phyloP scores from a whole-genome alignment of 352 stramenopile species.

The Phytophthora ramorum region DNA sequence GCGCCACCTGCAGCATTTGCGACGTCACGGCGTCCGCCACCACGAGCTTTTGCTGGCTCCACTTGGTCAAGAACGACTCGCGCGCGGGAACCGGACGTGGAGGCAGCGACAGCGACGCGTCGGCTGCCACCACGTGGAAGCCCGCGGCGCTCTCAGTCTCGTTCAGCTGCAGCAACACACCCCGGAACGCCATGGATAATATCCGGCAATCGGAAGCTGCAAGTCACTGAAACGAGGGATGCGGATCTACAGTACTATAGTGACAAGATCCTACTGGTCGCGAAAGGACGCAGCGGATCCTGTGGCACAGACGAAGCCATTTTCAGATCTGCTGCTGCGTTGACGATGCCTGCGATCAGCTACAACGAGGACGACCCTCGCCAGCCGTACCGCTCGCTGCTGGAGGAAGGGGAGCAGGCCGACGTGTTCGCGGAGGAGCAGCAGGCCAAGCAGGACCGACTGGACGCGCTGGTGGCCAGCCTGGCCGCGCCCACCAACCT shows the following conservation, averaged over 20 bases:
- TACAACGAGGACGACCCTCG: conserved; percentile 2
- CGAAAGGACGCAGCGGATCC: conserved; percentile 19
- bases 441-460: conserved; percentile 25
- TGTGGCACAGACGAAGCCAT: neutral
- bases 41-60: conserved; percentile 61
- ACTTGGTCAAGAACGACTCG: conserved; percentile 28
- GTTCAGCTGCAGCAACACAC: conserved; percentile 56
- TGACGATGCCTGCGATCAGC: neutral
- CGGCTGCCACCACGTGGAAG: conserved; percentile 63
- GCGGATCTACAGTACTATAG: neutral
- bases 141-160: conserved; percentile 35
- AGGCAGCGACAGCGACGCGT: conserved; percentile 54
- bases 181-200: conserved; percentile 69
- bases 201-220: neutral
- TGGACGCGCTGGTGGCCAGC: conserved; percentile 28
- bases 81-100: neutral
- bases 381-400: neutral
- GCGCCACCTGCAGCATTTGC: conserved; percentile 63
- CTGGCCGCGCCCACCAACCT: conserved; percentile 13
- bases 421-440: conserved; percentile 36
- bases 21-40: conserved; percentile 58
- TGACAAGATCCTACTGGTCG: conserved; percentile 9
- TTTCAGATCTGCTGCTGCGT: neutral
- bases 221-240: conserved; percentile 13
- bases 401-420: neutral